phyloP scores from a whole-genome alignment of 768 basidiomycete species.

The Leccinum pellstonianum region DNA sequence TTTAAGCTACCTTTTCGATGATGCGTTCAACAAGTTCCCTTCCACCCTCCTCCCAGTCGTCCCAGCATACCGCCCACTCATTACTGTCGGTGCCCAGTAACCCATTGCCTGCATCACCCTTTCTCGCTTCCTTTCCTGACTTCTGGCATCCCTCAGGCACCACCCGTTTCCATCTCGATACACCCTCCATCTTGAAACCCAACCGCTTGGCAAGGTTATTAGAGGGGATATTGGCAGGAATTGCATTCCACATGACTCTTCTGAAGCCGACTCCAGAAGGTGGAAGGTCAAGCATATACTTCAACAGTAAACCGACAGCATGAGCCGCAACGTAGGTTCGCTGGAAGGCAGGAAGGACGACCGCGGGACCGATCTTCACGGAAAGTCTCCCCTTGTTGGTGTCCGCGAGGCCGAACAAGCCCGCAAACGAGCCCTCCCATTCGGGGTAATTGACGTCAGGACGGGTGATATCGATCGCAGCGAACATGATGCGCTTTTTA shows the following conservation, averaged over 20 bases:
- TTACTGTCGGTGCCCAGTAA: constrained; percentile 32
- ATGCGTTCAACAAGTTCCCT: constrained; percentile 31
- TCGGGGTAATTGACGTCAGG: constrained; percentile 27
- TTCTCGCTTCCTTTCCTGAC: constrained; percentile 26
- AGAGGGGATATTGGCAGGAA: constrained; percentile 37
- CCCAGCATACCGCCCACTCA: constrained; percentile 41
- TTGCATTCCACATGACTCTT: constrained; percentile 46
- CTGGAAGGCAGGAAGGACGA: constrained; percentile 38
- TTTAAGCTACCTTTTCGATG: constrained; percentile 16
- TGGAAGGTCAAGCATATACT: constrained; percentile 30
- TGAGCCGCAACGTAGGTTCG: constrained; percentile 44
- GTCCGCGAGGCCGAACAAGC: constrained; percentile 35
- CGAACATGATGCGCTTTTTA: constrained; percentile 29
- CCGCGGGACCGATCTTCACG: constrained; percentile 34
- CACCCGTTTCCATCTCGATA: constrained; percentile 39
- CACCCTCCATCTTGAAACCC: constrained; percentile 47
- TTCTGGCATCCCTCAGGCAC: constrained; percentile 31
- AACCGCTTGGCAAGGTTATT: constrained; percentile 41
- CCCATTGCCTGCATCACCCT: constrained; percentile 26
- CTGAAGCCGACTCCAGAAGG: constrained; percentile 40
- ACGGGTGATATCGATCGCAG: constrained; percentile 41
- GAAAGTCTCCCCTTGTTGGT: constrained; percentile 18
- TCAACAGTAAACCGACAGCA: constrained; percentile 36
- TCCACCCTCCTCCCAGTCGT: constrained; percentile 39
- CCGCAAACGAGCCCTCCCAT: constrained; percentile 35